These are phyloP conservation scores for Acanthochlamys bracteata DNA, from an alignment of 106 monocot genomes.

Conservation along the genomic window DNA sequence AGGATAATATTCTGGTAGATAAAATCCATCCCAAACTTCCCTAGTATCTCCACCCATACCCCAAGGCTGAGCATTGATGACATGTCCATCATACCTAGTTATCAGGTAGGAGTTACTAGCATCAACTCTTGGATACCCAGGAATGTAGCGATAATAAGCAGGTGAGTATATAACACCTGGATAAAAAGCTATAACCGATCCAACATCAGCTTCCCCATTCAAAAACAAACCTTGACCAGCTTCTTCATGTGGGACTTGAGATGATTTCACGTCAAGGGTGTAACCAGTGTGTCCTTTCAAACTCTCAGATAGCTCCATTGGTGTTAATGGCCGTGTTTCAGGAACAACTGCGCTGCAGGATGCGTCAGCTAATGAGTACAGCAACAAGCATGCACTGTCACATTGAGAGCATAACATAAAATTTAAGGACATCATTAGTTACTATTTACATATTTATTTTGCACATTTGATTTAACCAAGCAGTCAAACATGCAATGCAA, in stretches of 20 bases:
- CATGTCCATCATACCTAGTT: conserved; percentile 73
- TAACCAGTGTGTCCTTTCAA: conserved; percentile 45
- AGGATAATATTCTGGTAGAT: conserved; percentile 9
- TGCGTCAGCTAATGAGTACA: not conserved
- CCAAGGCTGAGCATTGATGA: conserved; percentile 94
- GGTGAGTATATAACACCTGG: conserved; percentile 91
- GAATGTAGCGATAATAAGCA: conserved; percentile 72
- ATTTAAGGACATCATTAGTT: too few relatives aligned
- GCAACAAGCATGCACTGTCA: too few relatives aligned
- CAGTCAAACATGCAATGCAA: too few relatives aligned
- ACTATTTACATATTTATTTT: too few relatives aligned
- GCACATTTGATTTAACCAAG: too few relatives aligned
- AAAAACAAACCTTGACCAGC: conserved; percentile 79
- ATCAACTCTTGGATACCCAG: conserved; percentile 89
- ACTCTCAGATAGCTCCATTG: conserved; percentile 36
- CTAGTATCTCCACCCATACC: conserved; percentile 49
- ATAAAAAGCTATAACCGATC: conserved; percentile 79
- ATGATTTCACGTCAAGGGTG: conserved; percentile 65
- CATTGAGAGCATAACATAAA: too few relatives aligned
- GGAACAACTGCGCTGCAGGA: conserved; percentile 73
- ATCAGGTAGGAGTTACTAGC: conserved; percentile 79
- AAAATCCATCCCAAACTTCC: conserved; percentile 69
- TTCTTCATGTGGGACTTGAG: conserved; percentile 70
- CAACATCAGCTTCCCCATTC: conserved; percentile 52
- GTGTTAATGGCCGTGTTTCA: conserved; percentile 42